Conservation (phyloP, 371 early-diverging fungal genomes). For the Mortierella sp. region DNA sequence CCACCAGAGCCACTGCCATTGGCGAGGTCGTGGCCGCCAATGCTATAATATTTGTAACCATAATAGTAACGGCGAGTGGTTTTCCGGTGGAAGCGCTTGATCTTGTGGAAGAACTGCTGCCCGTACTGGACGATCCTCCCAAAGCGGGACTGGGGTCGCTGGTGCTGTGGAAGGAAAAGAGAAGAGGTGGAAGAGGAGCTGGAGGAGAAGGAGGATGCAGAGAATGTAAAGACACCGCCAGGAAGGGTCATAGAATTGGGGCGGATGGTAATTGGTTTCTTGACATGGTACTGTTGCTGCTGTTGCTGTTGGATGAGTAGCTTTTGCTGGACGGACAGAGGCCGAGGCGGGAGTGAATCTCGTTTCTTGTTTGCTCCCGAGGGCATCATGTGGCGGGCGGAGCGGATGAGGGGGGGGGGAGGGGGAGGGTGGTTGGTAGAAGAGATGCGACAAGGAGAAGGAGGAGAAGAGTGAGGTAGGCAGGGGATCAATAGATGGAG, state of each 20-base stretch:
- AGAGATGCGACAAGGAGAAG: not conserved
- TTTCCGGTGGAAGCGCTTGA: constrained; percentile 35
- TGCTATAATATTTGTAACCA: no score
- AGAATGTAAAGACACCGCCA: constrained; percentile 7
- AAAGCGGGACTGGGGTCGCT: constrained; percentile 14
- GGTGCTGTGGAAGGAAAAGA: constrained; percentile 4
- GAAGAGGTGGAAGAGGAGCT: not conserved
- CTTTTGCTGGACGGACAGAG: constrained; percentile 30
- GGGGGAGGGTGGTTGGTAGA: not conserved
- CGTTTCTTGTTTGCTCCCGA: not conserved
- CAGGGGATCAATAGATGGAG: not conserved
- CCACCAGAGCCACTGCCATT: no score
- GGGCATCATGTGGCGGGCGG: not conserved
- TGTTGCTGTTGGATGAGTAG: constrained; percentile 12
- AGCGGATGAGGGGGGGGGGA: not conserved
- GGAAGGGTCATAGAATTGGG: constrained; percentile 36
- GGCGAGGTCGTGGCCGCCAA: no score
- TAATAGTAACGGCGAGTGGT: constrained; percentile 19
- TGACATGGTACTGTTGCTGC: constrained; percentile 29
- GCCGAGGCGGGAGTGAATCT: constrained; percentile 17
- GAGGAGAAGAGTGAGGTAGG: not conserved
- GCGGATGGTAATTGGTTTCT: constrained; percentile 43
- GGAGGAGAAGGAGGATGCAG: not conserved
- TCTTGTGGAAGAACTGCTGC: constrained; percentile 20
- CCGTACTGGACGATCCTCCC: constrained; percentile 17